Evolutionary conservation across 1,284 basidiomycete genomes (phyloP), one percentile per base, ranked within the genome.

Genomic region (Irpex sp.): DNA sequence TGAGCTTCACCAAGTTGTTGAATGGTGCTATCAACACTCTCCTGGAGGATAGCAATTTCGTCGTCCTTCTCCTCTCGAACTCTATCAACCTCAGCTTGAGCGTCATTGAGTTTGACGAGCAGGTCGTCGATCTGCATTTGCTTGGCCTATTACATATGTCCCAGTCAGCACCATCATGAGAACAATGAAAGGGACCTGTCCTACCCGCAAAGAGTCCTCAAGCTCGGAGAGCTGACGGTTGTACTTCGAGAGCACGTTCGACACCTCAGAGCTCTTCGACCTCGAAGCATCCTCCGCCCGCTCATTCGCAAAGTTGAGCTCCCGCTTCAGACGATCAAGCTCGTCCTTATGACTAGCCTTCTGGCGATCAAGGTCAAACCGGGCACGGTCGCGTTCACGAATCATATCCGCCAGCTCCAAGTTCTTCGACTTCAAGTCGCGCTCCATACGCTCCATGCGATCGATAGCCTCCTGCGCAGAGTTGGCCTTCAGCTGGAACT

Each of bases 381-480:
- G 83, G 37, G 97, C 96, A 65, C 97, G 86, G 75, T 99, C 97
- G 47, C 97, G 88, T 77, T 99, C 97, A 60, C 97, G 88, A 70
- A 99, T 93, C 97, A 99, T 99, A 74, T 99, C 97, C 34, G 97
- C 97, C 38, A 99, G 82, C 76, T 99, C 97, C 62, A 99, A 79
- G 74, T 98, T 99, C 86, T 99, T 99, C 49, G 94, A 85, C 81
- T 99, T 99, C 71, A 98, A 83, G 75, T 99, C 97, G 44, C 96
- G 84, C 76, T 99, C 97, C 96, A 99, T 99, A 65, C 96, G 85
- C 77, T 99, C 97, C 96, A 99, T 98, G 72, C 91, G 91, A 77
- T 99, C 97, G 60, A 99, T 92, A n/a, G 97, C 94, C 78, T 99
- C 97, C 76, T 98, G 97, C 0, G 97, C 96, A 61, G 96, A 98